Conservation (phyloP, 2,329 filamentous ascomycete genomes). For the Neoscytalidium dimidiatum region DNA sequence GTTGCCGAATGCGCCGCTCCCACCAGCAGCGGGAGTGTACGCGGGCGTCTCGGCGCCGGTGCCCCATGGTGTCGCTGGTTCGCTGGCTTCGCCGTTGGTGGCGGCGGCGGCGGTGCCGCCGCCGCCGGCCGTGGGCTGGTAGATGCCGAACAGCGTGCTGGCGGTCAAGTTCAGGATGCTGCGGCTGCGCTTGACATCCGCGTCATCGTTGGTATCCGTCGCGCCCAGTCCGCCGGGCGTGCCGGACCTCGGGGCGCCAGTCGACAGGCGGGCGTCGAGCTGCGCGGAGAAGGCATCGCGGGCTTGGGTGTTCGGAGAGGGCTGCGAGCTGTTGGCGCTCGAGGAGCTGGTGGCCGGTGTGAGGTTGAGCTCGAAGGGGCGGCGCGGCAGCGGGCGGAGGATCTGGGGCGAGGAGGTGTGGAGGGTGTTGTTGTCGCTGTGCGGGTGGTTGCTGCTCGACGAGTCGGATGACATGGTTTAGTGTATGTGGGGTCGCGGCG, state of each 20-base stretch:
- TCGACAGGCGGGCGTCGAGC: slow-evolving; percentile 3
- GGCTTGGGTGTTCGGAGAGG: slow-evolving; percentile 25
- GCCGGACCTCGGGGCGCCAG: background rate
- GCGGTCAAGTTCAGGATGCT: slow-evolving; percentile 85
- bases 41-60: slow-evolving; percentile 72
- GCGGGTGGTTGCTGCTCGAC: background rate
- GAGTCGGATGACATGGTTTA: slow-evolving; percentile 9
- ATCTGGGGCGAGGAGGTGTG: slow-evolving; percentile 30
- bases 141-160: slow-evolving; percentile 90
- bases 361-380: slow-evolving; percentile 31
- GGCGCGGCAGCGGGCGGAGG: slow-evolving; percentile 40
- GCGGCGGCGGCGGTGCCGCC: too few relatives aligned
- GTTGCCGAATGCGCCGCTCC: background rate
- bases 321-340: slow-evolving; percentile 23
- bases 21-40: slow-evolving; percentile 12
- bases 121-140: slow-evolving; percentile 62
- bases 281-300: slow-evolving; percentile 5
- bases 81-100: slow-evolving; percentile 53
- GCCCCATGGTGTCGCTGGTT: slow-evolving; percentile 73
- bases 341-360: slow-evolving; percentile 19
- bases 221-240: background rate
- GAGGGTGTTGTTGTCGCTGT: background rate
- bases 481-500: background rate
- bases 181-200: slow-evolving; percentile 61
- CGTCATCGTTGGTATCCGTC: slow-evolving; percentile 36